Evolutionary conservation across 805 yeast genomes (phyloP).

Genomic region (Barnettozyma salicaria): DNA sequence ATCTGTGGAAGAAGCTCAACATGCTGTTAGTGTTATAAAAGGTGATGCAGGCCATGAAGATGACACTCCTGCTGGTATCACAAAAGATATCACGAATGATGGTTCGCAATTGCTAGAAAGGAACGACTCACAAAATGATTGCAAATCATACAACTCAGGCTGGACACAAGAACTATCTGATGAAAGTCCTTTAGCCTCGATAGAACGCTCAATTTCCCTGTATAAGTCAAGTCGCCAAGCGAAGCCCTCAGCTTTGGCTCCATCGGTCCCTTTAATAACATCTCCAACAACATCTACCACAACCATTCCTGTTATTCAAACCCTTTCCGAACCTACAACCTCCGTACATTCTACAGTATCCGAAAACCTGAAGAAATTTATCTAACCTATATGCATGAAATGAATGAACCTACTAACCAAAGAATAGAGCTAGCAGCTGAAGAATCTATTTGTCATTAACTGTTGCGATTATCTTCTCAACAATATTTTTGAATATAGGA

Average conservation of each 20-base stretch:
- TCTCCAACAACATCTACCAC: slow-evolving; percentile 1
- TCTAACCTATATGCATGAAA: no score
- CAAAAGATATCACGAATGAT: no score
- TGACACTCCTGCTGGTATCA: no score
- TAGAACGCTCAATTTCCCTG: slow-evolving; percentile 7
- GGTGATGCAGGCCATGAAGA: no score
- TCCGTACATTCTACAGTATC: background rate
- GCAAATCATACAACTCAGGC: no score
- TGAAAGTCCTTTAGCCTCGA: slow-evolving; percentile 2
- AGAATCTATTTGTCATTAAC: slow-evolving; percentile 26
- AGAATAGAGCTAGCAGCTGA: no score
- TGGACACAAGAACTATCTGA: no score
- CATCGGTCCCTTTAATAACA: slow-evolving; percentile 1
- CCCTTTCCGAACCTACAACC: background rate
- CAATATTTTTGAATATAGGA: slow-evolving; percentile 42
- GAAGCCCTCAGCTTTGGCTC: background rate
- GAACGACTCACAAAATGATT: no score
- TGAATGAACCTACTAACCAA: no score
- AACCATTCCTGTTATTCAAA: background rate
- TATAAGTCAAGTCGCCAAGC: slow-evolving; percentile 5
- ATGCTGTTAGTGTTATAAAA: no score
- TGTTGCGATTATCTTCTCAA: slow-evolving; percentile 27
- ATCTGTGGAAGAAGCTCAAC: no score
- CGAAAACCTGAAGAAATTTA: slow-evolving; percentile 10
- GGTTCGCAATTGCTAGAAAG: no score